phyloP scores from a whole-genome alignment of 352 stramenopile species.

The Pelagophyceae sp. region DNA sequence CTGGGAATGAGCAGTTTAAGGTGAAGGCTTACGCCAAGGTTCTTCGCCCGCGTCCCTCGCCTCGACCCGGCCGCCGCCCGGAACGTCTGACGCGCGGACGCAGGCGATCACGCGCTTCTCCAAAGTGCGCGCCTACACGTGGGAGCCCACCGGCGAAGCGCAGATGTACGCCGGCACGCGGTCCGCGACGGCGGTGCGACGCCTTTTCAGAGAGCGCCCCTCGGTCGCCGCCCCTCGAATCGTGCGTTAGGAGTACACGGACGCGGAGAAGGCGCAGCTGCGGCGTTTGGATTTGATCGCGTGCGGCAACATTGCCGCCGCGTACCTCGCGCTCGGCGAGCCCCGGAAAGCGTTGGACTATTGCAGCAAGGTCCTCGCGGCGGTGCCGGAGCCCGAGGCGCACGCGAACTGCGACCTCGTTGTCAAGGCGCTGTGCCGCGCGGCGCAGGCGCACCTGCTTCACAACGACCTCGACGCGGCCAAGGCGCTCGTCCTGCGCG shows the following conservation, averaged over 20 bases:
- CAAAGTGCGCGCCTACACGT: conserved; percentile 1
- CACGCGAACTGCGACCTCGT: conserved; percentile 4
- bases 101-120: conserved; percentile 10
- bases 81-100: too few relatives aligned
- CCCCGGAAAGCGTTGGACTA: neutral
- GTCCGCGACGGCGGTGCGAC: neutral
- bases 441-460: neutral
- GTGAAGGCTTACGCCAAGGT: conserved; percentile 1
- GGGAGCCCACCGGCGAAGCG: neutral
- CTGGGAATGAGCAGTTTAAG: neutral
- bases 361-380: neutral
- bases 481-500: neutral
- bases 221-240: too few relatives aligned
- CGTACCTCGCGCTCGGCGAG: neutral
- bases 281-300: neutral
- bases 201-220: too few relatives aligned
- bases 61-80: too few relatives aligned
- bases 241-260: neutral
- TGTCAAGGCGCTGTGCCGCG: neutral
- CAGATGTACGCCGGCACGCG: neutral
- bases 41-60: too few relatives aligned
- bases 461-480: conserved; percentile 12
- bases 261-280: neutral
- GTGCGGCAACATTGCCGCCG: conserved; percentile 5
- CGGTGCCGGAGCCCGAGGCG: neutral